Conservation (phyloP, 495 filamentous ascomycete genomes). For the Lasiosphaeriaceae sp. region DNA sequence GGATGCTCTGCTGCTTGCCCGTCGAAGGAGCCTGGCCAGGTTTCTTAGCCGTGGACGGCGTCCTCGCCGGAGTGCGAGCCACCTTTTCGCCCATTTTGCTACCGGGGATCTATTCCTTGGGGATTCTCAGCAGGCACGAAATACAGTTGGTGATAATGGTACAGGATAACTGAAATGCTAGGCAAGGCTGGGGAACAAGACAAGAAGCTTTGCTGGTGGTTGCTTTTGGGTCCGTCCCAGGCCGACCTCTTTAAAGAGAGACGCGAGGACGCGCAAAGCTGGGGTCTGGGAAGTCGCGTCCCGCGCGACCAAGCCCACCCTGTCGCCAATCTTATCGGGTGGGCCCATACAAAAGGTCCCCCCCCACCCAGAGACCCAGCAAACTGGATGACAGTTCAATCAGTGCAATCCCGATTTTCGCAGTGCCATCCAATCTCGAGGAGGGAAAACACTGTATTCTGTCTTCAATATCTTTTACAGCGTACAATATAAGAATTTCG, state of each 20-base stretch:
- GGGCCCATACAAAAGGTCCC: too few relatives aligned
- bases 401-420: too few relatives aligned
- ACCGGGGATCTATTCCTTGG: neutral
- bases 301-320: neutral
- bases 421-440: too few relatives aligned
- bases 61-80: constrained; percentile 40
- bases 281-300: constrained; percentile 10
- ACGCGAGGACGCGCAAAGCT: constrained; percentile 17
- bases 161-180: neutral
- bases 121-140: neutral
- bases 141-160: neutral
- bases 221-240: neutral
- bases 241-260: constrained; percentile 7
- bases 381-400: too few relatives aligned
- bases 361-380: too few relatives aligned
- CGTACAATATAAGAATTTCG: too few relatives aligned
- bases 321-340: neutral
- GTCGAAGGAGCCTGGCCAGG: constrained; percentile 31
- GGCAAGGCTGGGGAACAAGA: neutral
- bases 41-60: constrained; percentile 39
- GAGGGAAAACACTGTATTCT: too few relatives aligned
- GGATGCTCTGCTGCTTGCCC: constrained; percentile 73
- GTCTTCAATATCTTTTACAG: too few relatives aligned
- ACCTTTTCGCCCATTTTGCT: constrained; percentile 30
- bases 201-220: neutral